Evolutionary conservation across 2,329 filamentous ascomycete genomes (phyloP), one percentile per base, ranked within the genome.

Genomic region (Aspergillus tubingensis): DNA sequence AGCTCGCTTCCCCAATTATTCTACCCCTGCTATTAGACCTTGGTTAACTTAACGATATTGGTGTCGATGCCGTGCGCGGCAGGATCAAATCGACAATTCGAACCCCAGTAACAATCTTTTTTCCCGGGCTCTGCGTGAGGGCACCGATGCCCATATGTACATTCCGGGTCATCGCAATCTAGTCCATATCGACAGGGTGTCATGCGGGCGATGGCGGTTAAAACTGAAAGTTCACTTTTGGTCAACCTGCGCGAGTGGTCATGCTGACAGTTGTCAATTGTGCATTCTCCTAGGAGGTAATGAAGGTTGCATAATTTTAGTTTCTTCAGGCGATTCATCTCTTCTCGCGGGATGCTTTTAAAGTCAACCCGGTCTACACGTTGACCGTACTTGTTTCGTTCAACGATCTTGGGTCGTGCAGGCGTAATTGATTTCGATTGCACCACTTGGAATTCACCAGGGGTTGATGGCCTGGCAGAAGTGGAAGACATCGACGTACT

Each of bases 61-160:
- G 76, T 81, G 70, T 88, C 86, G 65, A 87, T 81, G 13, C 82
- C 82, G 70, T 88, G 86, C 61, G 86, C 79, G 60, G 83, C 81
- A 15, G 74, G 70, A 38, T 82, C 79, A 67, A 88, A 88, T 36
- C 85, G 82, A 76, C 86, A 88, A 55, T 76, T 78, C 6, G 83
- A 80, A 13, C 82, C 83, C 73, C 85, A 86, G 66, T 83, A 82
- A 68, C 86, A 88, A 17, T 78, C 80, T 68, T 82, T 82, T 53
- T 76, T 79, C 39, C 83, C 82, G 27, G 80, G 78, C 60, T 80
- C 75, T 36, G 78, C 79, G 62, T 84, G 83, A 17, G 85, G 84
- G 68, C 86, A 88, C 38, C 83, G 81, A 72, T 88, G 86, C 21
- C 86, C 86, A 68, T 87, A 88, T 54, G 88, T 87, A 73, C 86